Percentiles rank a stretch among this genome's conserved stretches.
phyloP scores from a whole-genome alignment of 805 yeast genomes.

The Ogataea nonfermentans region DNA sequence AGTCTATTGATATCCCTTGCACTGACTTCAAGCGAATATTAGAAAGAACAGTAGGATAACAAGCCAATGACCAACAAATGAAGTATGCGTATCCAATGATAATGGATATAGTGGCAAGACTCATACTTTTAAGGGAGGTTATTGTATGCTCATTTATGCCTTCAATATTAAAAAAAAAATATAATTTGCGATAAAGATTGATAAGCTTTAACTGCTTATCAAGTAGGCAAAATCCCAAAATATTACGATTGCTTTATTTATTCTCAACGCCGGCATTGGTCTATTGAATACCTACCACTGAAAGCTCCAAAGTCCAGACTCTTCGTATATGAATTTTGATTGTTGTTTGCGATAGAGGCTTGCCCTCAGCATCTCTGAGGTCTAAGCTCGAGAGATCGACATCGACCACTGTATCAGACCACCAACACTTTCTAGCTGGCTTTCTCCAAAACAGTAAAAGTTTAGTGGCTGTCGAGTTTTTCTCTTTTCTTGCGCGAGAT shows the following conservation, averaged over 20 bases:
- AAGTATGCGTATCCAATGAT: slow-evolving; percentile 34
- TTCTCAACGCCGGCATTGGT: background rate
- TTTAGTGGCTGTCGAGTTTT: slow-evolving; percentile 48
- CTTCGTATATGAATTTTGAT: slow-evolving; percentile 83
- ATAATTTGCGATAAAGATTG: background rate
- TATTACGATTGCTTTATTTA: background rate
- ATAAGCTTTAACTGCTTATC: background rate
- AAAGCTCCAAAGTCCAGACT: slow-evolving; percentile 94
- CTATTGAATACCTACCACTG: slow-evolving; percentile 79
- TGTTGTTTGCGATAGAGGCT: slow-evolving; percentile 35
- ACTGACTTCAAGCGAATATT: slow-evolving; percentile 32
- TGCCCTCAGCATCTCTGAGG: slow-evolving; percentile 26
- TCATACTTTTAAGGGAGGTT: background rate
- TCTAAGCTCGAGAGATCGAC: slow-evolving; percentile 34
- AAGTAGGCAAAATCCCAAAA: background rate
- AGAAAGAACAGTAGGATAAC: slow-evolving; percentile 34
- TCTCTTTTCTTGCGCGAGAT: slow-evolving; percentile 36
- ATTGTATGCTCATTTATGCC: background rate
- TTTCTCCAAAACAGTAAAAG: slow-evolving; percentile 91
- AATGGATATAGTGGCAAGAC: slow-evolving; percentile 18
- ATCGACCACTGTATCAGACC: slow-evolving; percentile 67
- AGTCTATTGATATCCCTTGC: slow-evolving; percentile 37
- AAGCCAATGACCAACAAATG: slow-evolving; percentile 31
- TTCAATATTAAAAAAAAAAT: background rate
- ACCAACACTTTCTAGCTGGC: slow-evolving; percentile 99